Conservation (phyloP, 306 rosid species). For the Clitoria ternatea region DNA sequence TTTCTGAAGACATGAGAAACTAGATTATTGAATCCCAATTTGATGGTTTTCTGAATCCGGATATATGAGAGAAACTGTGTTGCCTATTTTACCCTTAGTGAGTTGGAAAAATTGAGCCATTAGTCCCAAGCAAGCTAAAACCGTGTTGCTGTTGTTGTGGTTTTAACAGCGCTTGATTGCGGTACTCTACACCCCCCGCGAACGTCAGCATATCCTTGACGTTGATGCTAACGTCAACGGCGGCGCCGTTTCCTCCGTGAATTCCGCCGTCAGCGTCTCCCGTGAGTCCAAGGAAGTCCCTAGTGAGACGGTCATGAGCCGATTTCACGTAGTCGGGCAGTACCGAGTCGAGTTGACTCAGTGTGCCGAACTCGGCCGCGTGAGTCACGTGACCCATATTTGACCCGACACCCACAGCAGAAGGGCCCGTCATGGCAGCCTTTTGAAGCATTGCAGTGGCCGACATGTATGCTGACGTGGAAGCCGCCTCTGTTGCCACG, state of each 20-base stretch:
- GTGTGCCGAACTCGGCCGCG: slow-evolving; percentile 35
- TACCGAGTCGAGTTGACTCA: slow-evolving; percentile 27
- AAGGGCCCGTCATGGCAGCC: slow-evolving; percentile 37
- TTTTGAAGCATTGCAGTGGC: slow-evolving; percentile 80
- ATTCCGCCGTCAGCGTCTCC: slow-evolving; percentile 24
- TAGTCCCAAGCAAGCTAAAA: slow-evolving; percentile 51
- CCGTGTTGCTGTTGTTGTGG: slow-evolving; percentile 47
- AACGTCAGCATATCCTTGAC: slow-evolving; percentile 43
- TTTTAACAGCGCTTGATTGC: slow-evolving; percentile 32
- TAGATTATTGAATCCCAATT: no score
- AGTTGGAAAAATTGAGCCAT: neutral
- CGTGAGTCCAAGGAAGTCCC: slow-evolving; percentile 35
- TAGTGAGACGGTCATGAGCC: slow-evolving; percentile 31
- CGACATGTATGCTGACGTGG: slow-evolving; percentile 58
- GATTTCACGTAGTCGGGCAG: slow-evolving; percentile 2
- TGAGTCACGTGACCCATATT: slow-evolving; percentile 40
- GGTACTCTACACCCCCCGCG: slow-evolving; percentile 45
- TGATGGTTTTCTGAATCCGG: no score
- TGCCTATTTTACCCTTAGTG: slow-evolving; percentile 24
- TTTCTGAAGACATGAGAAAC: no score
- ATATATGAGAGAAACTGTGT: neutral
- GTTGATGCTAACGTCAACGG: slow-evolving; percentile 32
- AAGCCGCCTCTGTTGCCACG: slow-evolving; percentile 27
- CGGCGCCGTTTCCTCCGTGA: neutral
- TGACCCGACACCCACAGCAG: neutral